phyloP scores from a whole-genome alignment of 257 asterid genomes.

The Misopates orontium region DNA sequence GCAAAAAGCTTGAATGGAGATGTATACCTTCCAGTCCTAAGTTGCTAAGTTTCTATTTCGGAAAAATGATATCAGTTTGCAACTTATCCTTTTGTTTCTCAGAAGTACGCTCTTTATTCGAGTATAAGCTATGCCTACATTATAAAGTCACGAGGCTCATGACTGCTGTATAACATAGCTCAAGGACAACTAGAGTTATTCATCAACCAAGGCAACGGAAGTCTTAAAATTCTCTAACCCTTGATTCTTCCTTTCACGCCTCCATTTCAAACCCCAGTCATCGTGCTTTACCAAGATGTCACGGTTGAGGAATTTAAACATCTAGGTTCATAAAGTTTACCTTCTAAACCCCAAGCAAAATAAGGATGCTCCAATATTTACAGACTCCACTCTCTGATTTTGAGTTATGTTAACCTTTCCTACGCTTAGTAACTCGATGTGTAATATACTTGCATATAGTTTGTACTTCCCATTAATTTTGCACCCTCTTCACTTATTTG shows the following conservation, averaged over 20 bases:
- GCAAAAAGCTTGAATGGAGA: no score
- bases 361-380: no score
- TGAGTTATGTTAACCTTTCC: no score
- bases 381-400: no score
- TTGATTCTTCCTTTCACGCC: background rate
- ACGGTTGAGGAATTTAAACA: no score
- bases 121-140: background rate
- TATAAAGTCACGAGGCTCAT: background rate
- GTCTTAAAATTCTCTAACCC: background rate
- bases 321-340: no score
- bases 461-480: no score
- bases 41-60: background rate
- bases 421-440: no score
- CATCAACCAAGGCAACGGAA: background rate
- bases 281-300: background rate
- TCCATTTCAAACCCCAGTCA: background rate
- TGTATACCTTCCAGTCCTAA: background rate
- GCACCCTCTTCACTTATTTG: no score
- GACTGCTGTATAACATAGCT: background rate
- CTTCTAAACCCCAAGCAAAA: no score
- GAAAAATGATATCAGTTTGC: background rate
- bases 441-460: no score
- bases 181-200: background rate
- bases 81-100: conserved; percentile 1
- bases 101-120: background rate